Evolutionary conservation across 805 yeast species (phyloP).

Genomic region (Phaffomyces opuntiae): DNA sequence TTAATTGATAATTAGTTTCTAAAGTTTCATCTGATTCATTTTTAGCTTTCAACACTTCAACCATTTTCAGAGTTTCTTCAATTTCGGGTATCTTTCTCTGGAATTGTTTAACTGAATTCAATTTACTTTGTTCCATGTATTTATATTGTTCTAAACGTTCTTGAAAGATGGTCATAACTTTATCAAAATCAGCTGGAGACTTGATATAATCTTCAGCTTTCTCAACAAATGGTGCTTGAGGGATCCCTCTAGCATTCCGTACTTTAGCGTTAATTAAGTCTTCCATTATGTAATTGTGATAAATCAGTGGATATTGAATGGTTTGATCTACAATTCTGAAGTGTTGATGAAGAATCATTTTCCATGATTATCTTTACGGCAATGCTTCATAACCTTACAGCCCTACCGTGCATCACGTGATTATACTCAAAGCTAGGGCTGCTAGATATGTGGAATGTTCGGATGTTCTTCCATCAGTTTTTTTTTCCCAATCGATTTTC

Average conservation of each 20-base stretch:
- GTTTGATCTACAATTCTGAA: too few species aligned
- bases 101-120: slow-evolving; percentile 35
- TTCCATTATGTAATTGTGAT: slow-evolving; percentile 12
- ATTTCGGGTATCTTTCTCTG: slow-evolving; percentile 85
- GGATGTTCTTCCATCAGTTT: too few species aligned
- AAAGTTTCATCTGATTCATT: slow-evolving; percentile 36
- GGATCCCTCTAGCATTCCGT: slow-evolving; percentile 87
- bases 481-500: background rate
- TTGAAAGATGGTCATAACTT: slow-evolving; percentile 68
- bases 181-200: slow-evolving; percentile 61
- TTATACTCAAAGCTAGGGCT: too few species aligned
- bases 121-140: slow-evolving; percentile 56
- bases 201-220: slow-evolving; percentile 70
- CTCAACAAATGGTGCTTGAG: slow-evolving; percentile 91
- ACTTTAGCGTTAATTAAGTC: slow-evolving; percentile 18
- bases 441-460: too few species aligned
- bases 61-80: slow-evolving; percentile 72
- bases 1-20: slow-evolving; percentile 81
- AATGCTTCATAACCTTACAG: too few species aligned
- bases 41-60: slow-evolving; percentile 48
- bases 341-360: too few species aligned
- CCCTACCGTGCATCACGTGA: too few species aligned
- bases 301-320: too few species aligned
- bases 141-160: slow-evolving; percentile 85
- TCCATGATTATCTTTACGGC: too few species aligned